Conservation (phyloP, 225 moss, liverwort and hornwort genomes). For the Physcomitrium patens region DNA sequence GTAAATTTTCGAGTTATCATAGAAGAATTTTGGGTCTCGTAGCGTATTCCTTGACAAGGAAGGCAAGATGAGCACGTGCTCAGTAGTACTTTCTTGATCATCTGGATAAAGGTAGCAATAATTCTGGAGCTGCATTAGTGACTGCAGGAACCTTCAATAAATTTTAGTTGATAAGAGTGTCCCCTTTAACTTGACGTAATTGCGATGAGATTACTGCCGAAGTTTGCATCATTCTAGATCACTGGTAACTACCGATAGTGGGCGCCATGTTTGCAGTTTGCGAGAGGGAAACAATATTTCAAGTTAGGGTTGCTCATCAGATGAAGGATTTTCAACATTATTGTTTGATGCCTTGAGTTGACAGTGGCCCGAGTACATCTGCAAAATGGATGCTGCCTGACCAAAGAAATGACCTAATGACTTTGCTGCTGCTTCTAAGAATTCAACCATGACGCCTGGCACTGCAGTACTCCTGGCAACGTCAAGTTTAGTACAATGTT, state of each 20-base stretch:
- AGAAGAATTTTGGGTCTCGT: too few relatives aligned
- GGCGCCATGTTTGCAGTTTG: neutral
- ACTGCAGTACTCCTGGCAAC: constrained; percentile 38
- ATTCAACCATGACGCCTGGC: constrained; percentile 36
- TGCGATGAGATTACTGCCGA: neutral
- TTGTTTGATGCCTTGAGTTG: constrained; percentile 25
- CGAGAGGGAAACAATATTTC: neutral
- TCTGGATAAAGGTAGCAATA: too few relatives aligned
- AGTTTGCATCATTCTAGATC: neutral
- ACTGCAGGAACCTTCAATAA: neutral
- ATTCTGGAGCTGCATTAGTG: neutral
- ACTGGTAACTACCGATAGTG: neutral
- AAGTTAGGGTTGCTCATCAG: constrained; percentile 27
- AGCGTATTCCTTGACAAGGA: too few relatives aligned
- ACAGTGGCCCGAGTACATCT: neutral
- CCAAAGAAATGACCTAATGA: constrained; percentile 26
- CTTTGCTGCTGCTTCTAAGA: constrained; percentile 6
- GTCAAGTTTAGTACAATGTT: constrained; percentile 26
- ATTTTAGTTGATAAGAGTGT: neutral
- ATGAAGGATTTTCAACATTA: constrained; percentile 3
- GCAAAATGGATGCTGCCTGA: constrained; percentile 23
- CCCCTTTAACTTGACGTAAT: neutral
- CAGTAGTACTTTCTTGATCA: too few relatives aligned
- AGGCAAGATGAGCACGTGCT: too few relatives aligned
- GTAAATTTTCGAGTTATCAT: too few relatives aligned